Evolutionary conservation across 2,329 filamentous ascomycete genomes (phyloP).

Genomic region (Diaporthe australafricana): DNA sequence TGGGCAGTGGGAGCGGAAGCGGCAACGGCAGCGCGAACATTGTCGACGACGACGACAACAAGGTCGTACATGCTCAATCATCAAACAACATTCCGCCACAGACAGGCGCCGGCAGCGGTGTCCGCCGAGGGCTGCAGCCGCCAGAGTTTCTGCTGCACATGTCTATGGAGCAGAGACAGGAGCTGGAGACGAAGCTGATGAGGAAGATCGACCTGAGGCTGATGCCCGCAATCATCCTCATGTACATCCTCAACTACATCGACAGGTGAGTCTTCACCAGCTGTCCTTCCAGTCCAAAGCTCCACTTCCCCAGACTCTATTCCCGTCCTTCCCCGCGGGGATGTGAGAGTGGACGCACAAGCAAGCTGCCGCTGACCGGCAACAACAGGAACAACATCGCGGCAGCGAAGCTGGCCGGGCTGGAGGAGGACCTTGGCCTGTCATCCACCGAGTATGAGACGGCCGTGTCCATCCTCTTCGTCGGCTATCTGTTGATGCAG

Average conservation of each 20-base stretch:
- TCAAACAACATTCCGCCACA: background rate
- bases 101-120: conserved; percentile 16
- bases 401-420: conserved; percentile 57
- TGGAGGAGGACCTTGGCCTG: conserved; percentile 58
- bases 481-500: conserved; percentile 64
- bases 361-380: background rate
- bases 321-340: conserved; percentile 1
- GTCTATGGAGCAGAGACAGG: conserved; percentile 57
- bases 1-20: background rate
- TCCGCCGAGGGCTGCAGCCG: conserved; percentile 38
- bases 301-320: background rate
- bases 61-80: background rate
- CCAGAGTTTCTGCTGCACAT: conserved; percentile 52
- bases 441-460: conserved; percentile 49
- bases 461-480: conserved; percentile 62
- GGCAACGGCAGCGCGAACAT: background rate
- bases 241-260: conserved; percentile 75
- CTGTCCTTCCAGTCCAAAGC: background rate
- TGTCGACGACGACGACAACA: background rate
- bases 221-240: conserved; percentile 70
- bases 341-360: background rate
- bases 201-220: conserved; percentile 72
- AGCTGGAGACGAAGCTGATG: conserved; percentile 64
- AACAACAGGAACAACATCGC: conserved; percentile 51
- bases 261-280: conserved; percentile 49